phyloP scores from a whole-genome alignment of 495 filamentous ascomycete genomes.

The Lentithecium fluviatile region DNA sequence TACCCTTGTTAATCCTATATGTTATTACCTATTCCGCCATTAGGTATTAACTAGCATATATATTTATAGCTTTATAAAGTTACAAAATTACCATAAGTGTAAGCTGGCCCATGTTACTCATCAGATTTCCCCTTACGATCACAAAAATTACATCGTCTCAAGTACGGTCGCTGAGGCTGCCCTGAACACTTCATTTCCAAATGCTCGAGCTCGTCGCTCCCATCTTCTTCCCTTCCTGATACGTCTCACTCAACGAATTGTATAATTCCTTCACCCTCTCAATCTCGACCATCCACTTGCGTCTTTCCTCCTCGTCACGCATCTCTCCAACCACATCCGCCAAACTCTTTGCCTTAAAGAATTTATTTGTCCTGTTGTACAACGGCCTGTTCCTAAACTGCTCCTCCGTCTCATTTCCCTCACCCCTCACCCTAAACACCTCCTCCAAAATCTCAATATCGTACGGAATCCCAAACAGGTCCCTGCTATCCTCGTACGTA shows the following conservation, averaged over 20 bases:
- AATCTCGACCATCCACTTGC: background rate
- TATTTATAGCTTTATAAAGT: too few relatives aligned
- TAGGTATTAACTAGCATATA: too few relatives aligned
- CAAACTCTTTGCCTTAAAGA: slow-evolving; percentile 4
- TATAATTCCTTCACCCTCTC: slow-evolving; percentile 5
- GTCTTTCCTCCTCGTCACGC: background rate
- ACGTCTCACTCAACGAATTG: background rate
- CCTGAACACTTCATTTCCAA: background rate
- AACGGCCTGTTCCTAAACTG: background rate
- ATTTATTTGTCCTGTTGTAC: slow-evolving; percentile 14
- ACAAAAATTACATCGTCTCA: too few relatives aligned
- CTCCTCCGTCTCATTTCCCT: background rate
- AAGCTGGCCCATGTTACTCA: too few relatives aligned
- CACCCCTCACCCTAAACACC: slow-evolving; percentile 1
- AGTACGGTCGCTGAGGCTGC: too few relatives aligned
- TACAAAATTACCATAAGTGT: too few relatives aligned
- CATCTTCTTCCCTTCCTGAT: background rate
- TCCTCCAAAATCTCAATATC: slow-evolving; percentile 15
- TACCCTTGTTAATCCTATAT: too few relatives aligned
- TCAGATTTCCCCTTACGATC: too few relatives aligned
- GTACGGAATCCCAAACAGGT: slow-evolving; percentile 7
- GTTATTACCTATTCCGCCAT: too few relatives aligned
- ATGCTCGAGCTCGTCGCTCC: background rate
- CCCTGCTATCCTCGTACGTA: slow-evolving; percentile 18
- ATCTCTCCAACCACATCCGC: slow-evolving; percentile 3